These are phyloP conservation scores for Aspergillus puulaauensis DNA, from an alignment of 2,329 filamentous ascomycete species.

Conservation along the genomic window DNA sequence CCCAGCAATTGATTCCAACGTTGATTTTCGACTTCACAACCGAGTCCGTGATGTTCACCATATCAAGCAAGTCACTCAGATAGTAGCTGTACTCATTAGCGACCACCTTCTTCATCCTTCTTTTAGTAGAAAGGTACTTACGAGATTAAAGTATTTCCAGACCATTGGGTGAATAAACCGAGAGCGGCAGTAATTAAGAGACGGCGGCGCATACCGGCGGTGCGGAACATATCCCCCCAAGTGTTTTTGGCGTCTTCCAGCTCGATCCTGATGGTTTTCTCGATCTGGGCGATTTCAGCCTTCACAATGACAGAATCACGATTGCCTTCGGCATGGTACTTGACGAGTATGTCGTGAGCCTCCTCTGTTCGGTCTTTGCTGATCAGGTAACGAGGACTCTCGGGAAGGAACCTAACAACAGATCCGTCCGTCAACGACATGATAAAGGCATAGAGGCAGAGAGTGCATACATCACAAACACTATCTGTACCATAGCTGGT, in stretches of 20 bases:
- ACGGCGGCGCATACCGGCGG: conserved; percentile 33
- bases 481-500: conserved; percentile 25
- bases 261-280: conserved; percentile 56
- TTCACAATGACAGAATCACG: conserved; percentile 52
- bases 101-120: background rate
- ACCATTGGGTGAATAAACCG: conserved; percentile 42
- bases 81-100: conserved; percentile 20
- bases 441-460: conserved; percentile 7
- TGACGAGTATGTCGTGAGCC: conserved; percentile 30
- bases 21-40: conserved; percentile 43
- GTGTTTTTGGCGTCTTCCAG: conserved; percentile 40
- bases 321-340: conserved; percentile 56
- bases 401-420: conserved; percentile 24
- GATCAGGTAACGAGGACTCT: conserved; percentile 27
- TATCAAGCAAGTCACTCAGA: conserved; percentile 31
- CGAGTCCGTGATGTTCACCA: conserved; percentile 40
- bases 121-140: conserved; percentile 26
- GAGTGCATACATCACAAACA: conserved; percentile 21
- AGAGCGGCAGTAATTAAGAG: conserved; percentile 29
- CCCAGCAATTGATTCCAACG: conserved; percentile 41
- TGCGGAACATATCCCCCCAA: conserved; percentile 30
- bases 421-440: background rate
- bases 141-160: conserved; percentile 36
- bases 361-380: conserved; percentile 28
- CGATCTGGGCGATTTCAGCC: conserved; percentile 62